Percentiles rank a stretch among this genome's conserved stretches.
Evolutionary conservation across 2,329 filamentous ascomycete genomes (phyloP).

Genomic region (Teratosphaeria zuluensis): DNA sequence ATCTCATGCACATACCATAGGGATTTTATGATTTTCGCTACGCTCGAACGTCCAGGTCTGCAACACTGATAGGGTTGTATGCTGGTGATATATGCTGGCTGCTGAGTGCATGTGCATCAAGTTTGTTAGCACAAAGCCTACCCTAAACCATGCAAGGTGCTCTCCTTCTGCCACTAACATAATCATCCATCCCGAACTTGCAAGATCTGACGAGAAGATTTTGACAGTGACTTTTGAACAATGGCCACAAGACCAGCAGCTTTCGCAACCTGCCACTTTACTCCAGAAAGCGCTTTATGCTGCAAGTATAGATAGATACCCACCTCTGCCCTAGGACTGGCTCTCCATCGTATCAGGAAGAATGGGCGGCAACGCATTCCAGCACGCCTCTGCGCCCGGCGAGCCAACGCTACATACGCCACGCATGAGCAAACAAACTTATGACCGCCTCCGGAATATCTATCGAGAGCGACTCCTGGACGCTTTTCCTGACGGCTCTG

Average conservation of each 20-base stretch:
- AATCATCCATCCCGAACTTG: neutral
- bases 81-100: neutral
- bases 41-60: no score
- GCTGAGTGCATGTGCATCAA: neutral
- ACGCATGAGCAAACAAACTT: constrained; percentile 53
- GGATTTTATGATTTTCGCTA: no score
- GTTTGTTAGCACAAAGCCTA: neutral
- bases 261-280: neutral
- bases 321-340: neutral
- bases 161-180: neutral
- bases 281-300: no score
- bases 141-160: neutral
- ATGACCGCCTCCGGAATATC: constrained; percentile 40
- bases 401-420: constrained; percentile 47
- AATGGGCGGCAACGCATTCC: constrained; percentile 61
- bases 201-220: neutral
- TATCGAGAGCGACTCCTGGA: constrained; percentile 39
- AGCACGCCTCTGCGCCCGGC: constrained; percentile 30
- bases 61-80: no score
- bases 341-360: neutral
- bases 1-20: no score
- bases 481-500: constrained; percentile 41
- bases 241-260: neutral
- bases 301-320: neutral
- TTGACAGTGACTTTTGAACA: neutral